Conservation (phyloP, 2,329 filamentous ascomycete species). For the Elsinoe ampelina region DNA sequence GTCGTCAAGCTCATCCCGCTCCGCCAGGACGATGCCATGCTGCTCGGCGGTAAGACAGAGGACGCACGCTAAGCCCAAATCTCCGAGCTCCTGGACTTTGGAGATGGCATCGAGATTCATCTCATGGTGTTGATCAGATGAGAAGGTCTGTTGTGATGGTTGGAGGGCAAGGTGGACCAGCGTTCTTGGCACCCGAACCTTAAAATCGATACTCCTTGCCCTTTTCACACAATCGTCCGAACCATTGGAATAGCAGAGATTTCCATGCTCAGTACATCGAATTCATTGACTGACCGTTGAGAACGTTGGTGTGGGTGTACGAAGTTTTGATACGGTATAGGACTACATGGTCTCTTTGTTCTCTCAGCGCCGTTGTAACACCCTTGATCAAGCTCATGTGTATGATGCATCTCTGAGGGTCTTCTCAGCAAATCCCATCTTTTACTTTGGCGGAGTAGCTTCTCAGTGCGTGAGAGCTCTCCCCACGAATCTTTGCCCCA, state of each 20-base stretch:
- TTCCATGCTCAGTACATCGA: no score
- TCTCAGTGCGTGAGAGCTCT: no score
- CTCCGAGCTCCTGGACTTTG: constrained; percentile 68
- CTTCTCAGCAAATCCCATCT: not conserved
- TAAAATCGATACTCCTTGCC: not conserved
- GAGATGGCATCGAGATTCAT: constrained; percentile 31
- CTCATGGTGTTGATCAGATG: not conserved
- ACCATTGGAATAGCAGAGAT: no score
- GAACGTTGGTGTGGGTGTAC: no score
- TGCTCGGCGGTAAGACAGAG: constrained; percentile 72
- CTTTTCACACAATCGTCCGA: no score
- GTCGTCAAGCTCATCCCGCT: constrained; percentile 51
- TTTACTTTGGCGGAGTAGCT: not conserved
- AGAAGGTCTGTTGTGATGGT: not conserved
- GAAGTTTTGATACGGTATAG: no score
- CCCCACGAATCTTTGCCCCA: not conserved
- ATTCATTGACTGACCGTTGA: no score
- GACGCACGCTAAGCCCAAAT: constrained; percentile 78
- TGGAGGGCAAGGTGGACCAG: not conserved
- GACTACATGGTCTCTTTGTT: no score
- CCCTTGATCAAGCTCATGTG: no score
- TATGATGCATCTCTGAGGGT: not conserved
- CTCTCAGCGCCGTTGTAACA: no score
- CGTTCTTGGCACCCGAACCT: not conserved
- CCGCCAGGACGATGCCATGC: constrained; percentile 80